Percentiles rank a stretch among this genome's conserved stretches.
Evolutionary conservation across 768 basidiomycete genomes (phyloP).

Genomic region (Lactarius sp.): DNA sequence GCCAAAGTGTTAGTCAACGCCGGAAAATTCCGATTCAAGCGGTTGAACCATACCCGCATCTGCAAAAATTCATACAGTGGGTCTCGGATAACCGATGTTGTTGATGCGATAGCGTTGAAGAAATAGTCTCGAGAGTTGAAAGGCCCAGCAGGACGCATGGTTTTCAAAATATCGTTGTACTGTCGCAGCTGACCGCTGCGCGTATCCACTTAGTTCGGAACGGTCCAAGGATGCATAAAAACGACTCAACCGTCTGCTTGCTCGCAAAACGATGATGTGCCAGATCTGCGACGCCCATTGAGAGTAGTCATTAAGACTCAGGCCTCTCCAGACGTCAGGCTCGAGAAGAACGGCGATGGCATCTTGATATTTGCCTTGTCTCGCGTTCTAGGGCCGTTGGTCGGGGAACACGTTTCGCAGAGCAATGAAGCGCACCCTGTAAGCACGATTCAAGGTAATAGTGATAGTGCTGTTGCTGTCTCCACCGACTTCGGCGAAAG

Average conservation of each 20-base stretch:
- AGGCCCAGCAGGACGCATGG: constrained; percentile 51
- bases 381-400: constrained; percentile 46
- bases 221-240: not conserved
- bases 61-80: constrained; percentile 42
- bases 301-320: constrained; percentile 60
- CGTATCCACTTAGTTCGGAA: constrained; percentile 8
- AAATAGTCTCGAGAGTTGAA: constrained; percentile 56
- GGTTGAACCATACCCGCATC: constrained; percentile 34
- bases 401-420: not conserved
- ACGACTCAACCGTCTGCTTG: constrained; percentile 54
- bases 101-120: constrained; percentile 36
- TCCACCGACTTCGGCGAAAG: constrained; percentile 55
- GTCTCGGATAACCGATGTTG: constrained; percentile 37
- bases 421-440: constrained; percentile 43
- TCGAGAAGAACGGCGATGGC: constrained; percentile 60
- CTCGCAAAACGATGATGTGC: constrained; percentile 66
- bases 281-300: constrained; percentile 74
- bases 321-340: constrained; percentile 63
- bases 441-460: constrained; percentile 59
- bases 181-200: constrained; percentile 59
- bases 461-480: constrained; percentile 59
- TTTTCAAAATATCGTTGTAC: constrained; percentile 59
- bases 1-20: constrained; percentile 7
- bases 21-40: not conserved
- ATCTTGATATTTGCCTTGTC: constrained; percentile 62